A percentile compares a stretch with the other conserved stretches of the same genome.
These are phyloP conservation scores for Yamadazyma ubonensis DNA, from an alignment of 805 yeast species.

Conservation along the genomic window DNA sequence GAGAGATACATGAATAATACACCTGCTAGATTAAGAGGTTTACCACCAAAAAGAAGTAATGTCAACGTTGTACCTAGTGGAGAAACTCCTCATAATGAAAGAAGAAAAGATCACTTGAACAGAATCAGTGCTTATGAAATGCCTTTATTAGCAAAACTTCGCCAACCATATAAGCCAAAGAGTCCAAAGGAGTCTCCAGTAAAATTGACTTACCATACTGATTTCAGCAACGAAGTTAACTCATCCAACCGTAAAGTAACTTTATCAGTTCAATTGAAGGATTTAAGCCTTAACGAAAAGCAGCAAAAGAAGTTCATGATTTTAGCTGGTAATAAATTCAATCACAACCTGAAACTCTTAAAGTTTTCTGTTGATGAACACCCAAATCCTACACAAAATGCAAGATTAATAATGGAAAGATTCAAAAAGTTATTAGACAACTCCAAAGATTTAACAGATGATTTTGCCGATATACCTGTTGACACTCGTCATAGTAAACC, in stretches of 20 bases:
- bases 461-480: slow-evolving; percentile 75
- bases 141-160: slow-evolving; percentile 76
- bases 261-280: slow-evolving; percentile 50
- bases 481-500: slow-evolving; percentile 69
- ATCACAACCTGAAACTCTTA: slow-evolving; percentile 56
- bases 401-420: slow-evolving; percentile 64
- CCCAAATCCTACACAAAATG: slow-evolving; percentile 83
- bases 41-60: slow-evolving; percentile 38
- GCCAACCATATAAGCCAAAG: slow-evolving; percentile 62
- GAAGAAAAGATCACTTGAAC: slow-evolving; percentile 73
- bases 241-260: slow-evolving; percentile 66
- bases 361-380: slow-evolving; percentile 64
- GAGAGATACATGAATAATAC: slow-evolving; percentile 43
- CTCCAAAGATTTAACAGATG: slow-evolving; percentile 61
- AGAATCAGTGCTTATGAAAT: slow-evolving; percentile 89
- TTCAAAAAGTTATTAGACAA: slow-evolving; percentile 61
- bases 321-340: slow-evolving; percentile 75
- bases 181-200: slow-evolving; percentile 49
- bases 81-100: slow-evolving; percentile 46
- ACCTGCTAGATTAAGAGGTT: slow-evolving; percentile 34
- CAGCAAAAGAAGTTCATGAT: slow-evolving; percentile 75
- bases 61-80: slow-evolving; percentile 36
- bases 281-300: slow-evolving; percentile 50
- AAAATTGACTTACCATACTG: slow-evolving; percentile 62
- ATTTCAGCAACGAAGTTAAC: slow-evolving; percentile 74